Conservation (phyloP, 352 stramenopile genomes). For the Phytophthora kernoviae region DNA sequence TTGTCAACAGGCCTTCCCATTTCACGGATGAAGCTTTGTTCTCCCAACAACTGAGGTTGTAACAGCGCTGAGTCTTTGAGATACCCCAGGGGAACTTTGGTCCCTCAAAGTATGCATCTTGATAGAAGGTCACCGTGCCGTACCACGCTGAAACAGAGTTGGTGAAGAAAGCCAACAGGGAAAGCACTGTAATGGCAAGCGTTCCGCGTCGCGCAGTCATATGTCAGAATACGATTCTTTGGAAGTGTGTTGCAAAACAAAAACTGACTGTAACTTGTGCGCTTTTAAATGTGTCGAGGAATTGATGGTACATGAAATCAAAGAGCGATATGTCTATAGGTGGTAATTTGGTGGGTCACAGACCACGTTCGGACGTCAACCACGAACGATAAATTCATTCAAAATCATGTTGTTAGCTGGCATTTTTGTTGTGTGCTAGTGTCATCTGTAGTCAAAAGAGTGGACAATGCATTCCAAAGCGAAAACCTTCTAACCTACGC, state of each 20-base stretch:
- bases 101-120: conserved; percentile 9
- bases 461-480: no score
- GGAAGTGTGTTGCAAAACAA: no score
- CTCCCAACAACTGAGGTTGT: conserved; percentile 32
- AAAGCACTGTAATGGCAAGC: not conserved
- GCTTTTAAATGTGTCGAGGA: no score
- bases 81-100: conserved; percentile 5
- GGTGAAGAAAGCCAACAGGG: not conserved
- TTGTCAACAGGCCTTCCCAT: conserved; percentile 18
- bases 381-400: not conserved
- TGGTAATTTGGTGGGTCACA: no score
- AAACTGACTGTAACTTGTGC: no score
- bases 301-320: no score
- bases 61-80: conserved; percentile 18
- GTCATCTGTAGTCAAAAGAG: conserved; percentile 1
- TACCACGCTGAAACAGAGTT: conserved; percentile 14
- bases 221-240: no score
- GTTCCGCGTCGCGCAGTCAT: no score
- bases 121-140: conserved; percentile 21
- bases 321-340: no score
- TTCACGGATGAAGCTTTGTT: conserved; percentile 31
- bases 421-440: no score
- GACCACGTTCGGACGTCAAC: no score
- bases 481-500: no score
- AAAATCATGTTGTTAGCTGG: not conserved